These are phyloP conservation scores for Fusarium sp. DNA, from an alignment of 2,329 filamentous ascomycete genomes.

Conservation along the genomic window DNA sequence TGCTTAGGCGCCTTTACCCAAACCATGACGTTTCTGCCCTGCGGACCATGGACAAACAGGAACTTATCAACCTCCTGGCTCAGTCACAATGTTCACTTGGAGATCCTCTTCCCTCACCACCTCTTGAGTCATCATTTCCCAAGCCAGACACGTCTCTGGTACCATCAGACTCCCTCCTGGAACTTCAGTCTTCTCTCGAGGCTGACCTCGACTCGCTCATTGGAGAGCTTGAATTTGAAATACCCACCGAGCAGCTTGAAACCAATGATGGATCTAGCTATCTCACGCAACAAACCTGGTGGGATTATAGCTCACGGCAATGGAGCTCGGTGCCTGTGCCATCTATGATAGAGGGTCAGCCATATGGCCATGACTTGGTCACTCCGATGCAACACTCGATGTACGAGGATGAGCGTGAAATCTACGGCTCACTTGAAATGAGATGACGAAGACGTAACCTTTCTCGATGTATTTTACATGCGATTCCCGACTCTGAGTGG, in stretches of 20 bases:
- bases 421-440: constrained; percentile 28
- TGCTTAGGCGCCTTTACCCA: constrained; percentile 63
- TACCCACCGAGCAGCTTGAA: constrained; percentile 27
- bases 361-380: constrained; percentile 22
- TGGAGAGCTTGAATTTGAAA: constrained; percentile 32
- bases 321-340: constrained; percentile 28
- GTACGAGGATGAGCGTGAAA: constrained; percentile 24
- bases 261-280: constrained; percentile 11
- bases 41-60: constrained; percentile 65
- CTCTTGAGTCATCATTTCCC: constrained; percentile 59
- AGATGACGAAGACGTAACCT: constrained; percentile 5
- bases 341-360: constrained; percentile 17
- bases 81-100: constrained; percentile 54
- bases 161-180: constrained; percentile 26
- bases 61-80: constrained; percentile 66
- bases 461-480: constrained; percentile 14
- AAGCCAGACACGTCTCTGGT: constrained; percentile 57
- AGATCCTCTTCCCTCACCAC: constrained; percentile 61
- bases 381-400: constrained; percentile 18
- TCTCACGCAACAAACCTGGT: constrained; percentile 28
- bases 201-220: constrained; percentile 35
- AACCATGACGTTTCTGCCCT: constrained; percentile 62
- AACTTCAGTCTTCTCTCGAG: constrained; percentile 33
- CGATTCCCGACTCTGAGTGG: constrained; percentile 8
- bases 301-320: constrained; percentile 26